These are phyloP conservation scores for Osmanthus fragrans DNA, from an alignment of 257 asterid genomes.

Conservation along the genomic window DNA sequence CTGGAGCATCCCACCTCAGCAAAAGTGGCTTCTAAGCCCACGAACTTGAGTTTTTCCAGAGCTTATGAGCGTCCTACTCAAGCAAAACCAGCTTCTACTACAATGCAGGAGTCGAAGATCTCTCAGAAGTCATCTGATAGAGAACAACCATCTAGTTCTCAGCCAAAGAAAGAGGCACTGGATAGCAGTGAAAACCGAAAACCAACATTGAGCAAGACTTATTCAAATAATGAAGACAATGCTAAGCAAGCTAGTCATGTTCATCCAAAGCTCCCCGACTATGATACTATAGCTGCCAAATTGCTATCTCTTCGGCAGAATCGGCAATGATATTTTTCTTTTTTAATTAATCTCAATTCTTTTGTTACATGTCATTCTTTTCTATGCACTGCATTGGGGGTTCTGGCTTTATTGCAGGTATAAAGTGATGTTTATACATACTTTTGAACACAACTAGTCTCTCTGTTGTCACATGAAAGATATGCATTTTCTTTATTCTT, in stretches of 20 bases:
- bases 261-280: constrained; percentile 93
- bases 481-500: background rate
- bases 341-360: background rate
- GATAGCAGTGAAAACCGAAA: constrained; percentile 31
- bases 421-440: background rate
- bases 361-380: constrained; percentile 11
- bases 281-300: constrained; percentile 49
- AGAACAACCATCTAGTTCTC: constrained; percentile 31
- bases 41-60: background rate
- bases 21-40: constrained; percentile 28
- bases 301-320: constrained; percentile 51
- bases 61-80: constrained; percentile 31
- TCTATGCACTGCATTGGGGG: background rate
- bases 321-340: constrained; percentile 28
- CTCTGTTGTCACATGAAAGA: background rate
- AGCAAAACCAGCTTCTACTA: constrained; percentile 35
- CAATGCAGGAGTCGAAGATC: constrained; percentile 30
- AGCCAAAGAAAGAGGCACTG: constrained; percentile 26
- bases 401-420: constrained; percentile 16
- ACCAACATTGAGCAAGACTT: constrained; percentile 25
- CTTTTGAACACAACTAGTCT: background rate
- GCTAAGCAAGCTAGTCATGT: constrained; percentile 71
- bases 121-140: constrained; percentile 36
- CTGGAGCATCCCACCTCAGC: constrained; percentile 38
- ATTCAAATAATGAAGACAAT: constrained; percentile 38